Percentiles rank a stretch among this genome's conserved stretches.
Evolutionary conservation across 345 rosid species (phyloP).

Genomic region (Eucalyptus leucophloia): DNA sequence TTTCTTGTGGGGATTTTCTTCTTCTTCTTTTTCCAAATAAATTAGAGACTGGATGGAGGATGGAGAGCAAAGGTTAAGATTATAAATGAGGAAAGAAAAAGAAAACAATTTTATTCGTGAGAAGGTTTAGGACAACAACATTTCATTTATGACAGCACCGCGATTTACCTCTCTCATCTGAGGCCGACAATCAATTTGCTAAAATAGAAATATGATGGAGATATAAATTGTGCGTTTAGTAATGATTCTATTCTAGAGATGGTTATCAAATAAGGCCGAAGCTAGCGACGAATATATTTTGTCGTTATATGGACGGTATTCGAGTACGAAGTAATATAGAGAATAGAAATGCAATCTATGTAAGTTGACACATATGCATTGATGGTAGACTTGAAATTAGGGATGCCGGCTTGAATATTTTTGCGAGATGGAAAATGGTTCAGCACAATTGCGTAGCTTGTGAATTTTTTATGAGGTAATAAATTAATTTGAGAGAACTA

Average conservation of each 20-base stretch:
- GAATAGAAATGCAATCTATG: no score
- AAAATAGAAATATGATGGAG: background rate
- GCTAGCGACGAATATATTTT: background rate
- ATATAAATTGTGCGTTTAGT: accelerated
- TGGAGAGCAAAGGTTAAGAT: background rate
- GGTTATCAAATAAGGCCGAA: no score
- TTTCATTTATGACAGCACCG: no score
- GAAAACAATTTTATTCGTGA: background rate
- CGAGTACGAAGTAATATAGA: no score
- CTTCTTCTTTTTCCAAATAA: no score
- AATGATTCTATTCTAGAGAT: no score
- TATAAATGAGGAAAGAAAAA: background rate
- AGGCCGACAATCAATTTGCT: background rate
- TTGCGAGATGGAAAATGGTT: no score
- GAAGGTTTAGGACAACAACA: background rate
- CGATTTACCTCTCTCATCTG: background rate
- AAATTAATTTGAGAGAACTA: background rate
- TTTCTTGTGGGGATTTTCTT: no score
- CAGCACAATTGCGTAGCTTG: background rate
- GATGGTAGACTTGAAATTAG: no score
- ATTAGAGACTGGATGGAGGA: background rate
- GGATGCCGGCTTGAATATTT: no score
- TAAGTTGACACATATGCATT: no score
- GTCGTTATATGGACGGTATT: background rate
- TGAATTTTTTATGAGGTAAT: background rate